These are phyloP conservation scores for Trichocomaceae sp. DNA, from an alignment of 2,329 filamentous ascomycete genomes.

Conservation along the genomic window DNA sequence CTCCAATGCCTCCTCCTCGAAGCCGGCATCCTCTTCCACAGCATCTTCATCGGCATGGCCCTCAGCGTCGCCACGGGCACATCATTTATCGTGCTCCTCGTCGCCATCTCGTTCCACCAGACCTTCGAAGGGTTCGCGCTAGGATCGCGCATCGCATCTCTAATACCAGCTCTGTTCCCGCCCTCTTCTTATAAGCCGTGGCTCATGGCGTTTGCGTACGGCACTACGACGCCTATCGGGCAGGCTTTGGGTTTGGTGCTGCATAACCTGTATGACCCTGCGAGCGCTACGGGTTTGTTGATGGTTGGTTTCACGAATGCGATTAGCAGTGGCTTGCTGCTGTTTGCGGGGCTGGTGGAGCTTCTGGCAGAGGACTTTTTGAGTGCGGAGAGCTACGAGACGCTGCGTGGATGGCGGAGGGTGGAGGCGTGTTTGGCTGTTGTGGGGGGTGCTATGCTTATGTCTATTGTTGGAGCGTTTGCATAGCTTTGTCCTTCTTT, in stretches of 20 bases:
- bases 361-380: constrained; percentile 78
- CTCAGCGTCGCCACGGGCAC: constrained; percentile 74
- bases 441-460: constrained; percentile 53
- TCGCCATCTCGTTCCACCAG: constrained; percentile 79
- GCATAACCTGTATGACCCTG: constrained; percentile 73
- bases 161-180: constrained; percentile 60
- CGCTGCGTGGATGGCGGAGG: constrained; percentile 51
- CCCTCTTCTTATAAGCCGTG: constrained; percentile 67
- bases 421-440: constrained; percentile 58
- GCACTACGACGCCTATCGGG: constrained; percentile 69
- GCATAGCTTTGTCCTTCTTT: constrained; percentile 33
- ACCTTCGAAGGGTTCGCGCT: constrained; percentile 84
- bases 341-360: constrained; percentile 80
- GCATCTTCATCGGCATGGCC: constrained; percentile 81
- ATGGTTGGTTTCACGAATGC: constrained; percentile 86
- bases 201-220: constrained; percentile 59
- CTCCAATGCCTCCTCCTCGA: constrained; percentile 74
- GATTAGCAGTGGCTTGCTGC: constrained; percentile 68
- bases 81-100: constrained; percentile 69
- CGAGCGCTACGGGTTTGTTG: constrained; percentile 66
- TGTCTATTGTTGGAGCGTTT: constrained; percentile 63
- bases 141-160: constrained; percentile 74
- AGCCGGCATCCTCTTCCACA: constrained; percentile 78
- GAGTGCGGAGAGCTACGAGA: constrained; percentile 58
- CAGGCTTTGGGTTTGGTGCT: constrained; percentile 75